Evolutionary conservation across 768 basidiomycete genomes (phyloP), one percentile per base, ranked within the genome.

Genomic region (Tylopilus subfusipes): DNA sequence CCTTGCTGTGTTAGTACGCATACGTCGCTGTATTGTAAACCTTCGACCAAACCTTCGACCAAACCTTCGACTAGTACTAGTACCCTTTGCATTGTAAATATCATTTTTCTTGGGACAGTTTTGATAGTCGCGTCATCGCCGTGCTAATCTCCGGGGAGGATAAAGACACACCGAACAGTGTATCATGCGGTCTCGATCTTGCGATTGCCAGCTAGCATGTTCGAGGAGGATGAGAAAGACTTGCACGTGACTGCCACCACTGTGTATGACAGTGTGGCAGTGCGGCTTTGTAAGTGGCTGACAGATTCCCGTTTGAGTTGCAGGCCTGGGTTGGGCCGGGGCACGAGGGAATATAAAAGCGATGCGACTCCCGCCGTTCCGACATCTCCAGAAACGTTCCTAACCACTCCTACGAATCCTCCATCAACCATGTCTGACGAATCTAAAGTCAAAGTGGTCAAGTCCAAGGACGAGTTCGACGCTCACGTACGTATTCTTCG

Each of bases 291-390:
- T 54, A 14, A 54, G 47, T 29, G 9, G 53, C 53, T 54, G 47
- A 54, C 53, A 48, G 24, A 54, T 42, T 53, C 14, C 42, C 53
- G 48, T 13, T 33, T 54, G 53, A 54, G 33, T 24, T 13, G n/a
- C 6, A n/a, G n/a, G n/a, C n/a, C n/a, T n/a, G n/a, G n/a, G n/a
- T 16, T 3, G 4, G 40, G 22, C 21, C 10, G 24, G 24, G 4
- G 40, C 6, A 21, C 14, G 13, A 8, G 8, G 22, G 24, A 30
- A 5, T 50, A 50, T 49, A 49, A 54, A 48, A 21, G 30, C 25
- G 47, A 8, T 2, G 16, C 22, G n/a, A 21, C 38, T 10, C 0
- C 7, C n/a, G 2, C 1, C 16, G 39, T 7, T 38, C 36, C 12
- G 18, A 44, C 25, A 27, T 36, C 43, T 29, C 13, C 16, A 24